phyloP scores from a whole-genome alignment of 2,329 filamentous ascomycete species.

The Aureobasidium sp. region DNA sequence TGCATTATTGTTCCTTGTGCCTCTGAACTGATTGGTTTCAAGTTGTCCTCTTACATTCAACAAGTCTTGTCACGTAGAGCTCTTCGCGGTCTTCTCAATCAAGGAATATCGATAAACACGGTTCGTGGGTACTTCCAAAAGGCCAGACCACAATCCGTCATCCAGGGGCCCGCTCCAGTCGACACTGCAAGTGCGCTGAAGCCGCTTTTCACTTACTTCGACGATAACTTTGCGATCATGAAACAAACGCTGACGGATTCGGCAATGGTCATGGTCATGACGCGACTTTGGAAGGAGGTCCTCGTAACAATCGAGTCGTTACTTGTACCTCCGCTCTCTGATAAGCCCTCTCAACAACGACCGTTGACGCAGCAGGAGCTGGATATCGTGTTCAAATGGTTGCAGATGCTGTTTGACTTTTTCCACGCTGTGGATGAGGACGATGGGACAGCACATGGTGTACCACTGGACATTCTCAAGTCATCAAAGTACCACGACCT shows the following conservation, averaged over 20 bases:
- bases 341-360: conserved; percentile 82
- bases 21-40: conserved; percentile 27
- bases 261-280: conserved; percentile 99
- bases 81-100: conserved; percentile 63
- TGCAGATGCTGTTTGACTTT: conserved; percentile 82
- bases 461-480: conserved; percentile 84
- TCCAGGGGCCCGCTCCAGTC: conserved; percentile 44
- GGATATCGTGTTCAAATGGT: conserved; percentile 92
- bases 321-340: conserved; percentile 88
- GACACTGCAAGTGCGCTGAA: conserved; percentile 76
- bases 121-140: conserved; percentile 55
- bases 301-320: conserved; percentile 83
- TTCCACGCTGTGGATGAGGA: conserved; percentile 89
- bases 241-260: conserved; percentile 89
- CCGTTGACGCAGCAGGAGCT: conserved; percentile 79
- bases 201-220: conserved; percentile 86
- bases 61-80: conserved; percentile 77
- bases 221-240: conserved; percentile 99
- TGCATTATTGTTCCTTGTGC: not conserved
- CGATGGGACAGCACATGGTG: conserved; percentile 72
- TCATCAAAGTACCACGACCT: conserved; percentile 98
- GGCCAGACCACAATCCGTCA: conserved; percentile 39
- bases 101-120: conserved; percentile 58
- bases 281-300: conserved; percentile 94
- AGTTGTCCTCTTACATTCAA: conserved; percentile 86